These are phyloP conservation scores for Xylariaceae sp. DNA, from an alignment of 2,329 filamentous ascomycete genomes.

Conservation along the genomic window DNA sequence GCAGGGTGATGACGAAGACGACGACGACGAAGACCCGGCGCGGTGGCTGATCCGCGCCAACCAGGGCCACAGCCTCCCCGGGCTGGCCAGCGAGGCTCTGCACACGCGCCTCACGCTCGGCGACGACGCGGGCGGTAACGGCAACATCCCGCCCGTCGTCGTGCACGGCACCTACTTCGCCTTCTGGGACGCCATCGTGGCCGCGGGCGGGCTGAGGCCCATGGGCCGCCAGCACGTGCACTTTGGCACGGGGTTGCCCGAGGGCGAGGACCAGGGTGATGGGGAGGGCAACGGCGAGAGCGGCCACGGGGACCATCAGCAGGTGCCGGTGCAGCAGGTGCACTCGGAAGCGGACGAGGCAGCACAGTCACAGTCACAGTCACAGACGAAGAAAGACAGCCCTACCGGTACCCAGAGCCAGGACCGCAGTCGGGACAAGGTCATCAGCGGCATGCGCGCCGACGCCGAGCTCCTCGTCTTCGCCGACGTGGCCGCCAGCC, in stretches of 20 bases:
- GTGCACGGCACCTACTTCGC: conserved; percentile 86
- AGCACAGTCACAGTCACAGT: too few relatives aligned
- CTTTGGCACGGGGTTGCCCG: conserved; percentile 68
- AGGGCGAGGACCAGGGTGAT: conserved; percentile 23
- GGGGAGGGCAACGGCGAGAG: conserved; percentile 8
- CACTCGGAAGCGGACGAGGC: too few relatives aligned
- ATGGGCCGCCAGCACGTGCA: conserved; percentile 90
- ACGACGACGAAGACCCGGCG: conserved; percentile 40
- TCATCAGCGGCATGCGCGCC: conserved; percentile 73
- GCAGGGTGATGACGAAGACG: conserved; percentile 5
- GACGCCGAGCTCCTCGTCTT: conserved; percentile 74
- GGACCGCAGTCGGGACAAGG: too few relatives aligned
- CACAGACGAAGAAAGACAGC: too few relatives aligned
- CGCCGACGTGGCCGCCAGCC: conserved; percentile 60
- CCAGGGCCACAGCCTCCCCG: conserved; percentile 83
- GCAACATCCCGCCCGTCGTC: conserved; percentile 56
- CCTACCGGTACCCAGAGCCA: conserved; percentile 2
- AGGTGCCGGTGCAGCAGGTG: too few relatives aligned
- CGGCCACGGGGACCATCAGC: too few relatives aligned
- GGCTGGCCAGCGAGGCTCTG: conserved; percentile 61
- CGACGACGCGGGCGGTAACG: conserved; percentile 41
- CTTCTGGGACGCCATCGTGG: conserved; percentile 68
- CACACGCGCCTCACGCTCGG: conserved; percentile 60
- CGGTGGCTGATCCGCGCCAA: conserved; percentile 89
- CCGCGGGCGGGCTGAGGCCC: conserved; percentile 65